Conservation (phyloP, 805 yeast genomes). For the Metschnikowia peoriensis region DNA sequence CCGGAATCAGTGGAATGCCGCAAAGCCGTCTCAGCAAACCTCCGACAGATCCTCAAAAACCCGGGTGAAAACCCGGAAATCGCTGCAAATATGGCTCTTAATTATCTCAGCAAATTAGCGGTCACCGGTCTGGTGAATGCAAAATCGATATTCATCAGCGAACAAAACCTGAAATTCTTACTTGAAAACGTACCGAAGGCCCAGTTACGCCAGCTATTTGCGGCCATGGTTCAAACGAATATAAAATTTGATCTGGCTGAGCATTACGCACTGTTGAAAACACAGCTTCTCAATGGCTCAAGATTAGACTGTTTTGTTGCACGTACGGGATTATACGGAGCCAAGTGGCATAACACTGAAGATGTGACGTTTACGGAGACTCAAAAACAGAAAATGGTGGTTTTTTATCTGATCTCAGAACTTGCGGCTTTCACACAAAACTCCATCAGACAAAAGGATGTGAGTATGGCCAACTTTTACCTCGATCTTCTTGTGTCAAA, state of each 20-base stretch:
- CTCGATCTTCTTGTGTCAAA: slow-evolving; percentile 36
- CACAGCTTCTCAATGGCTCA: slow-evolving; percentile 27
- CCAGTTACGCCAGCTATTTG: slow-evolving; percentile 24
- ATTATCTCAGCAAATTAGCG: slow-evolving; percentile 28
- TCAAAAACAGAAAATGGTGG: slow-evolving; percentile 28
- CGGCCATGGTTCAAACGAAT: slow-evolving; percentile 32
- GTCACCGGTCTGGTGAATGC: slow-evolving; percentile 22
- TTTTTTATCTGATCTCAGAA: slow-evolving; percentile 30
- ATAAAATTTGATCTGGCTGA: slow-evolving; percentile 25
- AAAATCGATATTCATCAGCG: slow-evolving; percentile 16
- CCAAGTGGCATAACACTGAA: slow-evolving; percentile 38
- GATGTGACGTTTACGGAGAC: slow-evolving; percentile 15
- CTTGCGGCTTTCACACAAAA: slow-evolving; percentile 23
- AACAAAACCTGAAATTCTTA: background rate
- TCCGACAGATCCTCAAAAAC: slow-evolving; percentile 15
- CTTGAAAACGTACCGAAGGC: background rate
- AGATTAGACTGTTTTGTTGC: slow-evolving; percentile 31
- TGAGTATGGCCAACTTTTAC: slow-evolving; percentile 33
- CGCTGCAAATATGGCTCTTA: slow-evolving; percentile 21
- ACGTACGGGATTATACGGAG: slow-evolving; percentile 35
- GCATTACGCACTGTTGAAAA: slow-evolving; percentile 20
- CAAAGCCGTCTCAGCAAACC: slow-evolving; percentile 15
- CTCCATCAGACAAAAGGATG: slow-evolving; percentile 26
- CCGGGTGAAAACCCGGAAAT: slow-evolving; percentile 13
- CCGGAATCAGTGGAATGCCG: slow-evolving; percentile 22